Conservation (phyloP, 208 protist genomes). For the Naegleria lovaniensis region DNA sequence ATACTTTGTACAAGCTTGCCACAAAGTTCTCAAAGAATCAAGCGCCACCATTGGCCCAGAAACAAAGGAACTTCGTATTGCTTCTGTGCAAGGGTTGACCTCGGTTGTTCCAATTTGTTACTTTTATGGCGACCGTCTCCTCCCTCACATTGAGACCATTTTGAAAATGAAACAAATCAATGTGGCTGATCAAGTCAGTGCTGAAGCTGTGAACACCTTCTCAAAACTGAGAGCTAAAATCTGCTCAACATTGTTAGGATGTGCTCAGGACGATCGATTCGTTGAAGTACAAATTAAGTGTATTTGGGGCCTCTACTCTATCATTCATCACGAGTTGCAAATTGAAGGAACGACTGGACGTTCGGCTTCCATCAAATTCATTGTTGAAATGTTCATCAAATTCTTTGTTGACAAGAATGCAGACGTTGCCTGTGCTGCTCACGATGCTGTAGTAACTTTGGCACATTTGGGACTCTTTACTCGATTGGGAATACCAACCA, state of each 20-base stretch:
- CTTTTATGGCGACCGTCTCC: neutral
- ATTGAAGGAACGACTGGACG: too few relatives aligned
- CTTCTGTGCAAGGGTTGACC: neutral
- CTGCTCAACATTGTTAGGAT: neutral
- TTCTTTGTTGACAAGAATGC: neutral
- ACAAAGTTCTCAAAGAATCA: neutral
- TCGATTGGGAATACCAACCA: neutral
- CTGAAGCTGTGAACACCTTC: neutral
- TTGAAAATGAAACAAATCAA: neutral
- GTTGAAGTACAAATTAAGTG: slow-evolving; percentile 9
- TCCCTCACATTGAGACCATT: neutral
- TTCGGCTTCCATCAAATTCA: neutral
- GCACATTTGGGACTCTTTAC: neutral
- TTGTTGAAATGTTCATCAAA: neutral
- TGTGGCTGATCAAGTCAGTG: neutral
- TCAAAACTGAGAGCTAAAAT: neutral
- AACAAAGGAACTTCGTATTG: neutral
- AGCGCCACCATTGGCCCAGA: neutral
- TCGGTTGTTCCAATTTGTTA: neutral
- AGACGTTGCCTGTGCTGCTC: neutral
- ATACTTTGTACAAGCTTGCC: neutral
- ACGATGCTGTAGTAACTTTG: neutral
- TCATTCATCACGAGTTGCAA: neutral
- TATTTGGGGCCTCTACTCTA: neutral
- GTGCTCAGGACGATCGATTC: neutral